Evolutionary conservation across 768 basidiomycete species (phyloP).

Genomic region (Phylloporus sp.): DNA sequence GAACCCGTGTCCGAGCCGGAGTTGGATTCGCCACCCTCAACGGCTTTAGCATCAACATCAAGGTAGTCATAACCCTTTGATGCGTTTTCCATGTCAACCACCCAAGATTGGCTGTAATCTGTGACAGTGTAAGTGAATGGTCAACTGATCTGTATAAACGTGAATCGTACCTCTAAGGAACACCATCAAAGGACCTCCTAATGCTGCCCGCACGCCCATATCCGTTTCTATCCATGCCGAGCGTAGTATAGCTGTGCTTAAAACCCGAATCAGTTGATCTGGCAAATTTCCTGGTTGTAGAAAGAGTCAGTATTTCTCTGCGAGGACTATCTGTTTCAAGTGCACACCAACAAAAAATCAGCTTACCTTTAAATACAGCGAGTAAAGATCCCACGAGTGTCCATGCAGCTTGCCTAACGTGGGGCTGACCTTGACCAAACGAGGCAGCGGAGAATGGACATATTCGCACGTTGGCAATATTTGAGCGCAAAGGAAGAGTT

Average conservation of each 20-base stretch:
- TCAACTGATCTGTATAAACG: neutral
- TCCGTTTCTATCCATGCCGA: conserved; percentile 74
- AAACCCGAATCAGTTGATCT: conserved; percentile 36
- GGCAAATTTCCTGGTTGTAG: conserved; percentile 21
- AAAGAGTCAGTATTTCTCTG: conserved; percentile 10
- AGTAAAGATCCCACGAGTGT: conserved; percentile 42
- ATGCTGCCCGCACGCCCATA: conserved; percentile 54
- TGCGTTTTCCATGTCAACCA: conserved; percentile 21
- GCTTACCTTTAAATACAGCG: conserved; percentile 46
- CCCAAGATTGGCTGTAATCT: conserved; percentile 72
- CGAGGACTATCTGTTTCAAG: neutral
- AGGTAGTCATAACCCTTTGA: conserved; percentile 22
- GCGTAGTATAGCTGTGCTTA: conserved; percentile 60
- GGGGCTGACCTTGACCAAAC: conserved; percentile 64
- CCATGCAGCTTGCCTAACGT: conserved; percentile 73
- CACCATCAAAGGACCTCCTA: conserved; percentile 68
- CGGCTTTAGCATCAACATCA: conserved; percentile 18
- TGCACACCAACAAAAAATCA: neutral
- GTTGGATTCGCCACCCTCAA: conserved; percentile 33
- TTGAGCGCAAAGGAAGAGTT: conserved; percentile 37
- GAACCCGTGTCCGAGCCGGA: conserved; percentile 29
- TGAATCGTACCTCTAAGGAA: conserved; percentile 61
- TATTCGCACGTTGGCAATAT: conserved; percentile 28
- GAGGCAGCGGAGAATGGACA: conserved; percentile 15
- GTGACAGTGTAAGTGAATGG: neutral